Base-by-base conservation (phyloP, 1,139 yeast species). In the Taphrina betulina region DNA sequence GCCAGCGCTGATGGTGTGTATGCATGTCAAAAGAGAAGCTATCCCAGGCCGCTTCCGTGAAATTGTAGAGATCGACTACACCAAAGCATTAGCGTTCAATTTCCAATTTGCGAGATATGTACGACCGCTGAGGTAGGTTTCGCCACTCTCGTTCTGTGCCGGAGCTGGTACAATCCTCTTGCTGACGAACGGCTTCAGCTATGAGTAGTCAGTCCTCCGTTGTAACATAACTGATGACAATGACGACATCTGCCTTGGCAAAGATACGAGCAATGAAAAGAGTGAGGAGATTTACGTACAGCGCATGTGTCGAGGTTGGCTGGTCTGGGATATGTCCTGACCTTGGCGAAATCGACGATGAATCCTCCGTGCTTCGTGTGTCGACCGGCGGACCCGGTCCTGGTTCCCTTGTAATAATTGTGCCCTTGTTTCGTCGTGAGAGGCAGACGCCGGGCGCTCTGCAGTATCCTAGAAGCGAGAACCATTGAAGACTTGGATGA, bases 321-420 rank as follows among this genome's bases (percentile, higher is more conserved):
- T 2, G 99, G 99, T 7, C 82, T 89, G 2, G 86, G 95, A 70
- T 84, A 92, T 0, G 97, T 89, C 66, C 96, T 78, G 29, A 90
- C 98, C 67, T 84, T 88, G 38, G 73, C 71, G 88, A 95, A 92
- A 72, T 87, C 78, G 62, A 92, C 78, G 14, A 80, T 75, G 69
- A 87, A 94, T 34, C 80, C 78, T 55, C 95, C 96, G 62, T 77
- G 77, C 34, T 76, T 75, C 58, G 94, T 84, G 68, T 85, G 80
- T 58, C 76, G 77, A 67, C 99, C 99, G 61, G 88, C 81, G 70
- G 97, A 96, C 1, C 95, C 79, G 3, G 98, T 87, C 60, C 97
- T 80, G 19, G 97, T 92, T 74, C 98, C 99, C 70, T 90, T 92
- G 72, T 94, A 92, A 72, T 78, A 87, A n/a, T 58, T 43, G 40